A percentile compares a stretch with the other conserved stretches of the same genome.
These are phyloP conservation scores for Pueraria montana DNA, from an alignment of 306 rosid species.

Conservation along the genomic window DNA sequence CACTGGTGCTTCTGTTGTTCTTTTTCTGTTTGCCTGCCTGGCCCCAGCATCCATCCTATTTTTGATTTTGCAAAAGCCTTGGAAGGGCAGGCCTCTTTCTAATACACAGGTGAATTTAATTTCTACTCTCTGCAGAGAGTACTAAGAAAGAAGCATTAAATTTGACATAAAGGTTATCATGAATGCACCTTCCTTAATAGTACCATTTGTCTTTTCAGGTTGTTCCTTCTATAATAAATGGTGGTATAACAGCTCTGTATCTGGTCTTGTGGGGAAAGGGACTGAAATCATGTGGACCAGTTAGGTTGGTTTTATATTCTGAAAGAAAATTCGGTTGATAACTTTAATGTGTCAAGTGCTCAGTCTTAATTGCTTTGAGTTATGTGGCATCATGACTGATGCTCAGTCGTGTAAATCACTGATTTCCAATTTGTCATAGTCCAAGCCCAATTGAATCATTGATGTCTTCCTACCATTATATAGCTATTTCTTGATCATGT, in stretches of 20 bases:
- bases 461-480: slow-evolving; percentile 28
- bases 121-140: slow-evolving; percentile 21
- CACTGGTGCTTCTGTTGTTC: slow-evolving; percentile 89
- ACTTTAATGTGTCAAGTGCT: slow-evolving; percentile 30
- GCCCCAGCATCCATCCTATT: slow-evolving; percentile 82
- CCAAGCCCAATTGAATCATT: slow-evolving; percentile 26
- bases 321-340: slow-evolving; percentile 27
- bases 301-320: slow-evolving; percentile 72
- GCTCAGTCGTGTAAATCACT: slow-evolving; percentile 15
- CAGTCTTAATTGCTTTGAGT: slow-evolving; percentile 20
- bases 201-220: slow-evolving; percentile 67
- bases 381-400: slow-evolving; percentile 1
- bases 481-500: slow-evolving; percentile 32
- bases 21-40: slow-evolving; percentile 85
- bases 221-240: slow-evolving; percentile 93
- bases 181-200: slow-evolving; percentile 41
- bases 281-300: slow-evolving; percentile 97
- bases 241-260: slow-evolving; percentile 90
- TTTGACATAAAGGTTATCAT: slow-evolving; percentile 28
- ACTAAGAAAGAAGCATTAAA: slow-evolving; percentile 3
- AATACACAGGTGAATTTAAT: slow-evolving; percentile 76
- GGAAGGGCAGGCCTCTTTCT: slow-evolving; percentile 97
- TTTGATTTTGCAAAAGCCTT: slow-evolving; percentile 92
- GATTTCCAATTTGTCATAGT: slow-evolving; percentile 8
- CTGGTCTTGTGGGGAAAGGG: slow-evolving; percentile 98